These are phyloP conservation scores for Glarea lozoyensis DNA, from an alignment of 495 filamentous ascomycete species.

Conservation along the genomic window DNA sequence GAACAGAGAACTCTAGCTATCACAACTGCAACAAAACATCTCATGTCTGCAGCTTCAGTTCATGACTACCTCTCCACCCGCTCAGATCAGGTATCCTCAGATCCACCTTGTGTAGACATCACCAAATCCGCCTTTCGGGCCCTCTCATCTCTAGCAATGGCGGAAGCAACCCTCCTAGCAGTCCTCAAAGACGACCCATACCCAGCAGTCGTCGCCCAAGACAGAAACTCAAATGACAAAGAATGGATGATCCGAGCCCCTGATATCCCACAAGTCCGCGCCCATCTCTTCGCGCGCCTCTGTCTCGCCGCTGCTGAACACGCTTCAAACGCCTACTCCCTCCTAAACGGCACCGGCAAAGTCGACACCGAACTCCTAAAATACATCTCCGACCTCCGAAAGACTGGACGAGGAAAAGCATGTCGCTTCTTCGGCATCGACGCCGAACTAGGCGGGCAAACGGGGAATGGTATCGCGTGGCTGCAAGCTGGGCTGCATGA, in stretches of 20 bases:
- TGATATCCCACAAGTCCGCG: constrained; percentile 78
- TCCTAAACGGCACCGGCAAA: constrained; percentile 35
- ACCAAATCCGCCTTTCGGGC: constrained; percentile 56
- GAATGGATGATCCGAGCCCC: constrained; percentile 92
- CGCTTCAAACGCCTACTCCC: constrained; percentile 48
- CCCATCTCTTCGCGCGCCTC: constrained; percentile 74
- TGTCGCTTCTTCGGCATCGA: constrained; percentile 88
- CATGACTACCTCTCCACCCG: constrained; percentile 57
- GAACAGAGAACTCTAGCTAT: constrained; percentile 62
- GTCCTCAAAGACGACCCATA: constrained; percentile 94
- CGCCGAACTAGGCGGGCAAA: constrained; percentile 70
- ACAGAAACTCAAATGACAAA: constrained; percentile 66
- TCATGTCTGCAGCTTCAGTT: constrained; percentile 72
- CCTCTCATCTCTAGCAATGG: constrained; percentile 63
- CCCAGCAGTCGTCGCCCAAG: constrained; percentile 64
- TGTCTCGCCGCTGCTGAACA: constrained; percentile 74
- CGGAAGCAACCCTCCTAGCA: constrained; percentile 81
- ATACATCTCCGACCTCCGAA: constrained; percentile 66
- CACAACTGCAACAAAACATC: constrained; percentile 62
- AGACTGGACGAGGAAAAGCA: constrained; percentile 68
- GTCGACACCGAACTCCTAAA: constrained; percentile 54
- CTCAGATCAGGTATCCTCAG: constrained; percentile 14
- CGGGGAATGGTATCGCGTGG: constrained; percentile 80
- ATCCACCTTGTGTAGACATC: constrained; percentile 49
- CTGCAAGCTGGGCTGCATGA: constrained; percentile 60